Conservation (phyloP, 2,329 filamentous ascomycete genomes). For the Aureobasidium sp. region DNA sequence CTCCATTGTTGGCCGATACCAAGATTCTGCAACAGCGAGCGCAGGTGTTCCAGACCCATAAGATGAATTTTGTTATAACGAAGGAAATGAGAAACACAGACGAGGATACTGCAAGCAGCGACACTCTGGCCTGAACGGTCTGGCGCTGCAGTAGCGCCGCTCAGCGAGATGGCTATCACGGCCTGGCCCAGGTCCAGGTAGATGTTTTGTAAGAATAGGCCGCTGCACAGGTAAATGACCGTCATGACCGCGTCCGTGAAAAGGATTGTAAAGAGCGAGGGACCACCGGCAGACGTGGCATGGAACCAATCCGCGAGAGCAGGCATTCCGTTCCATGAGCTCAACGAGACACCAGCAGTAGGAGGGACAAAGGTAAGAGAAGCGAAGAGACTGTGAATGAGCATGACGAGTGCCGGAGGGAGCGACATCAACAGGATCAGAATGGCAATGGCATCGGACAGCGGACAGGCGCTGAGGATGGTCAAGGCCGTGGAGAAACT, state of each 20-base stretch:
- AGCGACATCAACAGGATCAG: constrained; percentile 92
- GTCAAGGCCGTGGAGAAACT: constrained; percentile 73
- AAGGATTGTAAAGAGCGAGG: constrained; percentile 75
- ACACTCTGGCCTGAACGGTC: constrained; percentile 66
- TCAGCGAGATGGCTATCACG: constrained; percentile 84
- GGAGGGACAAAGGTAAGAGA: constrained; percentile 87
- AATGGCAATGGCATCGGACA: constrained; percentile 93
- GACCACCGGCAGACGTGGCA: constrained; percentile 68
- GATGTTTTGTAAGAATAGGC: constrained; percentile 66
- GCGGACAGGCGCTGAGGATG: constrained; percentile 80
- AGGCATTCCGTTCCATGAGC: constrained; percentile 51
- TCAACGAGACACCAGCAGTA: constrained; percentile 52
- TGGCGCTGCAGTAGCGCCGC: constrained; percentile 66
- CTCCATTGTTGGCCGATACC: constrained; percentile 26
- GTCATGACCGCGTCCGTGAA: constrained; percentile 73
- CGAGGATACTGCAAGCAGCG: constrained; percentile 63
- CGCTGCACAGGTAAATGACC: constrained; percentile 58
- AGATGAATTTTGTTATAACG: constrained; percentile 45
- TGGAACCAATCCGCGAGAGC: constrained; percentile 90
- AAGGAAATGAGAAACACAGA: constrained; percentile 46
- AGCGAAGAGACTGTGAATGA: constrained; percentile 88
- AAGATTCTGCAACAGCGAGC: constrained; percentile 30
- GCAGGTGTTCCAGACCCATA: constrained; percentile 31
- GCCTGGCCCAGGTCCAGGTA: constrained; percentile 86
- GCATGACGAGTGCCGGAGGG: constrained; percentile 76